A percentile compares a stretch with the other conserved stretches of the same genome.
Evolutionary conservation across 164 flowering plant species (phyloP).

Genomic region (Saururus chinensis): DNA sequence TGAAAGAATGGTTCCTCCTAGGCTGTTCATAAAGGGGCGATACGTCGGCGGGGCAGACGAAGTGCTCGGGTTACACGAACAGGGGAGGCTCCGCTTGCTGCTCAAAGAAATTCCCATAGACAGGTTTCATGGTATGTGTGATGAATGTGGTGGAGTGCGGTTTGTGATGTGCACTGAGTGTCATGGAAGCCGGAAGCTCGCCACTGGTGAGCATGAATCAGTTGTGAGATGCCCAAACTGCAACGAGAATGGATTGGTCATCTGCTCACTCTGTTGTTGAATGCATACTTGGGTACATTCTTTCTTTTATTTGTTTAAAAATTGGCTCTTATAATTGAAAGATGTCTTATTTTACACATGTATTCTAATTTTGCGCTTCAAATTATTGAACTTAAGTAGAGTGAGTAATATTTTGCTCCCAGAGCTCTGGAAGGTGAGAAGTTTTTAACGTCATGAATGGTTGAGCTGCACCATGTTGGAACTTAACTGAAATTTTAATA

Average conservation of each 20-base stretch:
- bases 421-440: no score
- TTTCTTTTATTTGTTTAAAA: background rate
- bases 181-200: slow-evolving; percentile 55
- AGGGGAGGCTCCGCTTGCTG: slow-evolving; percentile 53
- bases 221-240: slow-evolving; percentile 42
- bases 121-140: slow-evolving; percentile 22
- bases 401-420: no score
- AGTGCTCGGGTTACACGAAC: slow-evolving; percentile 61
- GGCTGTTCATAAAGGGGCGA: slow-evolving; percentile 72
- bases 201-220: slow-evolving; percentile 11
- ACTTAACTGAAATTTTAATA: no score
- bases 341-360: background rate
- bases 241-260: slow-evolving; percentile 74
- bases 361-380: no score
- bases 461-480: no score
- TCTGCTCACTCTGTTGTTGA: slow-evolving; percentile 51
- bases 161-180: slow-evolving; percentile 58
- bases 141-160: slow-evolving; percentile 37
- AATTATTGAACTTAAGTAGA: no score
- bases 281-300: background rate
- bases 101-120: slow-evolving; percentile 40
- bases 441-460: no score
- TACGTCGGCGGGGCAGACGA: slow-evolving; percentile 76
- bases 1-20: slow-evolving; percentile 55
- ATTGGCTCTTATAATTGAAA: background rate